Base-by-base conservation (phyloP, 1,284 basidiomycete species). In the Apiotrichum brassicae region DNA sequence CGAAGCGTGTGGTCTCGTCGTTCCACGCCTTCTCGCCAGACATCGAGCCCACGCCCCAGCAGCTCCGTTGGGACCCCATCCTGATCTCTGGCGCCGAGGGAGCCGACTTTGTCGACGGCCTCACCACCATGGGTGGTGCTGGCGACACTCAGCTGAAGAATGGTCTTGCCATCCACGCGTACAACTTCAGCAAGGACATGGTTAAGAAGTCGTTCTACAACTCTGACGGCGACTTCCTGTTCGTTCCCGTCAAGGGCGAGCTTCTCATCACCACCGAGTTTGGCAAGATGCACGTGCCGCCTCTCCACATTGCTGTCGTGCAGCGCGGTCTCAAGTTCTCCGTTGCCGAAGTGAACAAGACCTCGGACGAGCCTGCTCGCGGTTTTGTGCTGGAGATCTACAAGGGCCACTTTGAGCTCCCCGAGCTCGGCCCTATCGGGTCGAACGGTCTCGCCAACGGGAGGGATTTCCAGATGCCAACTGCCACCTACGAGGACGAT, bases 201-300 rank as follows among this genome's bases (percentile, higher is more conserved):
- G 77, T 74, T 30, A 80, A 79, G 46, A 77, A 75, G 57, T 82
- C 82, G 11, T 82, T 84, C 65, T 79, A 79, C 62, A 83, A 83
- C 61, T 80, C 77, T 39, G 83, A 85, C 59, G 83, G 83, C 4
- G 82, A 85, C 67, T 78, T 84, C 71, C 68, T 85, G 58, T 80
- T 86, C 57, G 41, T 85, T 7, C 83, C 83, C 19, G 79, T 83
- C 63, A 76, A 79, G 59, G 83, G 82, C 11, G 75, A 81, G 23
- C 66, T 85, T 54, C 80, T 84, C 63, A 78, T 86, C 45, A 81
- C 82, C 66, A 85, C 83, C 5, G 83, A 86, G 68, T 79, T 83
- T 53, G 83, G 83, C 49, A 79, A 76, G 78, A 49, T 84, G 47
- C 81, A 83, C 79, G 81, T 81, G n/a, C 66, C 79, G 9, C 79